Conservation (phyloP, 441 rosid genomes). For the Lepidium campestre region DNA sequence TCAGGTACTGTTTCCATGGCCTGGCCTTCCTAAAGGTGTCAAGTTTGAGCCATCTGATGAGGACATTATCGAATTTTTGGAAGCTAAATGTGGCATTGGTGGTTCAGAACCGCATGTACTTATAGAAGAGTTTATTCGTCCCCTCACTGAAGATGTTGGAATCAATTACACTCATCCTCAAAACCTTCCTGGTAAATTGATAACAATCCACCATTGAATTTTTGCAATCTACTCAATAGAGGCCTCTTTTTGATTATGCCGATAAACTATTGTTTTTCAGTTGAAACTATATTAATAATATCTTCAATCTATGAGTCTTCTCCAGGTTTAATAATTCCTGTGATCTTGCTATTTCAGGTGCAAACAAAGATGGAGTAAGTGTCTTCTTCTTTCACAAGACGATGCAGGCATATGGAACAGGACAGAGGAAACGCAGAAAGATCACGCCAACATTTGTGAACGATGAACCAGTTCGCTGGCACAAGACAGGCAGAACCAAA, state of each 20-base stretch:
- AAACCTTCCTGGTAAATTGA: constrained; percentile 73
- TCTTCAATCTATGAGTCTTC: background rate
- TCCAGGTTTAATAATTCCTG: background rate
- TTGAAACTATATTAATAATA: background rate
- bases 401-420: constrained; percentile 78
- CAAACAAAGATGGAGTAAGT: constrained; percentile 76
- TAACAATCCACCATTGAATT: background rate
- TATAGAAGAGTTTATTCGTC: constrained; percentile 74
- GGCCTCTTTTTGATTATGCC: background rate
- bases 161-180: constrained; percentile 90
- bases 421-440: constrained; percentile 89
- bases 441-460: constrained; percentile 38
- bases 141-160: constrained; percentile 60
- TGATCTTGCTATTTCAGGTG: constrained; percentile 44
- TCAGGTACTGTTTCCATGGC: constrained; percentile 71
- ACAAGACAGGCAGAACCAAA: constrained; percentile 92
- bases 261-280: background rate
- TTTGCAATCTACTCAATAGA: background rate
- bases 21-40: constrained; percentile 87
- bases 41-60: constrained; percentile 93
- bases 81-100: constrained; percentile 72
- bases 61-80: constrained; percentile 64
- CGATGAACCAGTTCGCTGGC: constrained; percentile 85
- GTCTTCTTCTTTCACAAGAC: constrained; percentile 78
- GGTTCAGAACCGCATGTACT: constrained; percentile 44